Evolutionary conservation across 768 basidiomycete species (phyloP).

Genomic region (Leccinellum rugosiceps): DNA sequence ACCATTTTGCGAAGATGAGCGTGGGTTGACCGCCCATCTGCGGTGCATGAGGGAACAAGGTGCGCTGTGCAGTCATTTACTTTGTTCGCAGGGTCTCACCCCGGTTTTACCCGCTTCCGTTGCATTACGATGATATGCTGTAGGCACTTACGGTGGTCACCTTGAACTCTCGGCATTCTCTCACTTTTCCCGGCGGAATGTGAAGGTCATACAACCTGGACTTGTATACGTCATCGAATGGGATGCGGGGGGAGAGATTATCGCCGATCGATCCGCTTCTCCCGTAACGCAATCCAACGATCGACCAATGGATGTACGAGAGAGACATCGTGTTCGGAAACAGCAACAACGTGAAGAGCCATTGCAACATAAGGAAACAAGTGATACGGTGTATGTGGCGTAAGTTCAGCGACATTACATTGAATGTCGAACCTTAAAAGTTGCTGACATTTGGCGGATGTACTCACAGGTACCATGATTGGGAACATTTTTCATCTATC

Average conservation of each 20-base stretch:
- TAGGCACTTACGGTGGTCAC: constrained; percentile 89
- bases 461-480: constrained; percentile 73
- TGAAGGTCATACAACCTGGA: constrained; percentile 92
- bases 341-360: constrained; percentile 31
- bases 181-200: constrained; percentile 69
- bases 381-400: constrained; percentile 76
- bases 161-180: constrained; percentile 93
- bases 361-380: constrained; percentile 17
- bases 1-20: constrained; percentile 83
- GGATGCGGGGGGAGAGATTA: constrained; percentile 53
- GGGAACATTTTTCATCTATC: constrained; percentile 95
- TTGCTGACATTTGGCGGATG: constrained; percentile 8
- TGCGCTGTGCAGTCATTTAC: constrained; percentile 28
- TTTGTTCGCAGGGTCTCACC: neutral
- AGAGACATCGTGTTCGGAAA: constrained; percentile 42
- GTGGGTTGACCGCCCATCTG: constrained; percentile 72
- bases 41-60: constrained; percentile 77
- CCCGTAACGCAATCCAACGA: constrained; percentile 25
- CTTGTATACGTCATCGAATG: constrained; percentile 89
- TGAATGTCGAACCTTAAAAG: neutral
- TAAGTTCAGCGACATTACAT: constrained; percentile 42
- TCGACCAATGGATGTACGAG: constrained; percentile 36
- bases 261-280: constrained; percentile 26
- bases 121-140: constrained; percentile 12
- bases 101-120: constrained; percentile 10